Conservation (phyloP, 345 rosid genomes). For the Eucalyptus fibrosa region DNA sequence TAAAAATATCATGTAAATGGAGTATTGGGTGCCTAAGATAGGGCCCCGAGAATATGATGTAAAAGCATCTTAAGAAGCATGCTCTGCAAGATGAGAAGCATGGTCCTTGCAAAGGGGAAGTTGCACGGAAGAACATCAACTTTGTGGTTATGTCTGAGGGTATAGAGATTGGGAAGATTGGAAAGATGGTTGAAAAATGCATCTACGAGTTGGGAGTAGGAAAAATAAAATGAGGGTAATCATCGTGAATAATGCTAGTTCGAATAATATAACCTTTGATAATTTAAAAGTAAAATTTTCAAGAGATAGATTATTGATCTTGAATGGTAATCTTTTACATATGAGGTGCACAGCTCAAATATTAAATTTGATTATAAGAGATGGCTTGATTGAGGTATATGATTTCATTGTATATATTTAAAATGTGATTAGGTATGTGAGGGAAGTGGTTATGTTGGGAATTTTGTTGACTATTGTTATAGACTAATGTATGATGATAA, state of each 20-base stretch:
- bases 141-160: background rate
- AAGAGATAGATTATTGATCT: background rate
- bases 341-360: background rate
- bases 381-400: background rate
- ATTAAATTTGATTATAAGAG: background rate
- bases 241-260: fast-evolving
- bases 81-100: background rate
- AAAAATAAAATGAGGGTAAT: background rate
- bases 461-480: too few species aligned
- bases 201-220: background rate
- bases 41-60: background rate
- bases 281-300: background rate
- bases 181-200: background rate
- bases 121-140: background rate
- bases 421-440: background rate
- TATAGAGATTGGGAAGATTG: background rate
- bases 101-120: background rate
- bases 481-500: too few species aligned
- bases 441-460: too few species aligned
- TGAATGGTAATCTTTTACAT: background rate
- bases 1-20: background rate
- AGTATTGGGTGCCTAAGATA: background rate
- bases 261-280: background rate
- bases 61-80: background rate
- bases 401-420: fast-evolving